Percentiles rank a stretch among this genome's conserved stretches.
phyloP scores from a whole-genome alignment of 2,329 filamentous ascomycete species.

The Aspergillus calidoustus region DNA sequence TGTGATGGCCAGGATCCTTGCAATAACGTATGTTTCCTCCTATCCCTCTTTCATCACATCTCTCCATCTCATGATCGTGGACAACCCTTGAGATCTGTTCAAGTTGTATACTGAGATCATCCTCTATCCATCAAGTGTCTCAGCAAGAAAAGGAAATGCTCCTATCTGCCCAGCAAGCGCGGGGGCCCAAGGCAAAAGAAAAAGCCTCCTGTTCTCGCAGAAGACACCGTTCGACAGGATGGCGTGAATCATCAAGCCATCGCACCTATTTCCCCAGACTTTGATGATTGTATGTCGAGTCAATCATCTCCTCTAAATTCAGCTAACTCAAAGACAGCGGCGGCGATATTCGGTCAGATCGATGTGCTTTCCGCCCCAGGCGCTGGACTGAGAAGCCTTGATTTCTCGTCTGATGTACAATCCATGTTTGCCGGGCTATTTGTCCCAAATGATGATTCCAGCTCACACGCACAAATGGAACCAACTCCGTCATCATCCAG shows the following conservation, averaged over 20 bases:
- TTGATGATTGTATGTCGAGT: slow-evolving; percentile 39
- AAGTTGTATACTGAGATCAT: slow-evolving; percentile 8
- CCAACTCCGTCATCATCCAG: slow-evolving; percentile 34
- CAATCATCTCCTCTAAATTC: background rate
- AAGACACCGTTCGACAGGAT: slow-evolving; percentile 27
- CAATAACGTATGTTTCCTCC: slow-evolving; percentile 43
- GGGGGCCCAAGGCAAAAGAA: slow-evolving; percentile 51
- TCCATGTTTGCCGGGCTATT: slow-evolving; percentile 46
- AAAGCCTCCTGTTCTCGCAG: slow-evolving; percentile 30
- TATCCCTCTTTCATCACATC: background rate
- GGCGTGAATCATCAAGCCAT: slow-evolving; percentile 27
- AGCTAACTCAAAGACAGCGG: slow-evolving; percentile 32
- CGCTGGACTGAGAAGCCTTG: slow-evolving; percentile 46
- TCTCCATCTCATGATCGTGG: background rate
- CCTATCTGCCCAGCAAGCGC: slow-evolving; percentile 49
- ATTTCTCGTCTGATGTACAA: slow-evolving; percentile 42
- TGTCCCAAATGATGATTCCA: slow-evolving; percentile 28
- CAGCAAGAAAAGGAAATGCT: slow-evolving; percentile 46
- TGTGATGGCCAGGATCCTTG: slow-evolving; percentile 51
- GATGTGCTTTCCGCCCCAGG: slow-evolving; percentile 47
- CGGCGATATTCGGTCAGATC: slow-evolving; percentile 46
- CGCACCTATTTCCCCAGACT: slow-evolving; percentile 28
- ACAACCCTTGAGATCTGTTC: slow-evolving; percentile 1
- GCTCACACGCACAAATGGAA: slow-evolving; percentile 34
- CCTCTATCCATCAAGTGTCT: slow-evolving; percentile 38